phyloP scores from a whole-genome alignment of 2,329 filamentous ascomycete genomes.

The Pseudogymnoascus sp. region DNA sequence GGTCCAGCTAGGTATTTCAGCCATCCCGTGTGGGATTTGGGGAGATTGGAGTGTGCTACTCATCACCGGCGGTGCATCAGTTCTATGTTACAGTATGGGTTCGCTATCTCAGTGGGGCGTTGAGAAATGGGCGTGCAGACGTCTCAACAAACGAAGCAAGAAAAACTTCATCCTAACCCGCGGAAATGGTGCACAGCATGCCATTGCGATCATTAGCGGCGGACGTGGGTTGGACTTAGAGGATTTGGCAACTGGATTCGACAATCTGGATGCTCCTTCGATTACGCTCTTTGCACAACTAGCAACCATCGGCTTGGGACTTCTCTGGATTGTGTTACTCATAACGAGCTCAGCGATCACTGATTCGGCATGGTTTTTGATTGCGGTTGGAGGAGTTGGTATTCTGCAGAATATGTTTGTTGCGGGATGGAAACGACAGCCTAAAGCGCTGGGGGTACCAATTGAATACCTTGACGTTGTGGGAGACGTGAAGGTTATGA shows the following conservation, averaged over 20 bases:
- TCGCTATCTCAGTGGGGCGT: constrained; percentile 34
- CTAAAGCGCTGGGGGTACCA: constrained; percentile 21
- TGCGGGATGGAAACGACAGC: constrained; percentile 26
- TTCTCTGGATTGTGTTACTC: constrained; percentile 35
- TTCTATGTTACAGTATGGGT: constrained; percentile 31
- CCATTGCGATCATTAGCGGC: constrained; percentile 32
- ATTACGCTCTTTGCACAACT: constrained; percentile 1
- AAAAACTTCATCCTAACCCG: constrained; percentile 28
- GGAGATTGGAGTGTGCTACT: constrained; percentile 29
- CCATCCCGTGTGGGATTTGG: constrained; percentile 13
- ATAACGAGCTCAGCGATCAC: constrained; percentile 33
- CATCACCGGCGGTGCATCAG: constrained; percentile 32
- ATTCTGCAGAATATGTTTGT: constrained; percentile 35
- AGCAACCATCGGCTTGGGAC: constrained; percentile 22
- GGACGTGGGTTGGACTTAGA: constrained; percentile 34
- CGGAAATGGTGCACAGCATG: constrained; percentile 36
- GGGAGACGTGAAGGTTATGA: constrained; percentile 6
- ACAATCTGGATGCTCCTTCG: constrained; percentile 12
- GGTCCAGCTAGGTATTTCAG: constrained; percentile 15
- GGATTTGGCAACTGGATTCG: constrained; percentile 30
- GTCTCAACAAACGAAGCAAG: constrained; percentile 25
- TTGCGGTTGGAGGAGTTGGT: constrained; percentile 34
- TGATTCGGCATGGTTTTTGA: constrained; percentile 34
- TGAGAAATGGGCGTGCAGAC: constrained; percentile 37
- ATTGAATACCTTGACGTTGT: constrained; percentile 8